Evolutionary conservation across 1,284 basidiomycete genomes (phyloP).

Genomic region (Pseudozyma flocculosa): DNA sequence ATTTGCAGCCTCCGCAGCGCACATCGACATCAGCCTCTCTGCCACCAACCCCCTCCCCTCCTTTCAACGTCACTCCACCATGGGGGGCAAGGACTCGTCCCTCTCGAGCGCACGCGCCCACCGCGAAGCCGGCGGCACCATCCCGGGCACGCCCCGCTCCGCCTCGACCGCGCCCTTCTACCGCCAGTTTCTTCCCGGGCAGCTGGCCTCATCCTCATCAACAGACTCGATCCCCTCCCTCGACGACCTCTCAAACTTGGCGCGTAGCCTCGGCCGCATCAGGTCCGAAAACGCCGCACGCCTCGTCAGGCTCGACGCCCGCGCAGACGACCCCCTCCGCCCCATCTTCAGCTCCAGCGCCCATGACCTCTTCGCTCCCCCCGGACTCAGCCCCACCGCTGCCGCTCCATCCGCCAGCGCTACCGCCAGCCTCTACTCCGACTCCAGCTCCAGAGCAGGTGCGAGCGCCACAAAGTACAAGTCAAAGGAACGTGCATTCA

Average conservation of each 20-base stretch:
- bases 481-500: conserved; percentile 22
- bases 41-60: too few relatives aligned
- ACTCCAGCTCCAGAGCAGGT: conserved; percentile 3
- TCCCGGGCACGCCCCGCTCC: background rate
- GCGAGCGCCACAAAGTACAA: conserved; percentile 9
- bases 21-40: too few relatives aligned
- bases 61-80: background rate
- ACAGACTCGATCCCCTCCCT: conserved; percentile 33
- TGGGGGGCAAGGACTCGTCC: conserved; percentile 6
- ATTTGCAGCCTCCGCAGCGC: too few relatives aligned
- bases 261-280: conserved; percentile 23
- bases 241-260: conserved; percentile 31
- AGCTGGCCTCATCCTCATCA: conserved; percentile 26
- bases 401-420: too few relatives aligned
- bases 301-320: conserved; percentile 19
- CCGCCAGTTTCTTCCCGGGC: conserved; percentile 33
- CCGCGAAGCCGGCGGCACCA: background rate
- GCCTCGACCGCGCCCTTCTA: conserved; percentile 17
- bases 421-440: conserved; percentile 23
- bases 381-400: conserved; percentile 13
- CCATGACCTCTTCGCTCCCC: conserved; percentile 29
- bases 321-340: conserved; percentile 13
- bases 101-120: conserved; percentile 1
- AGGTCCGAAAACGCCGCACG: conserved; percentile 25
- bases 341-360: conserved; percentile 27